These are phyloP conservation scores for Nakazawaea wyomingensis DNA, from an alignment of 805 yeast genomes.

Conservation along the genomic window DNA sequence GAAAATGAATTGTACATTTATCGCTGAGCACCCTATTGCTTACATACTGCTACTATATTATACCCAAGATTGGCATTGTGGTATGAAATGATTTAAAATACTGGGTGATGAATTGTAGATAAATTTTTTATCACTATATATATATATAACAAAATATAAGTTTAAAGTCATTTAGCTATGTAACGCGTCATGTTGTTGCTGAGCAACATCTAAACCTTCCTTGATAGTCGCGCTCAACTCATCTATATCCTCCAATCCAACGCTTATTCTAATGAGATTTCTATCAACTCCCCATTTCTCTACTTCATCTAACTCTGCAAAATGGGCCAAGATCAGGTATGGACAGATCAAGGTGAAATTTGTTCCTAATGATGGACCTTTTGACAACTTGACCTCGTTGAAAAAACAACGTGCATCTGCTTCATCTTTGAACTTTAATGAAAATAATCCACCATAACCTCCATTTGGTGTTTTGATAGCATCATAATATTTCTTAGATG, in stretches of 20 bases:
- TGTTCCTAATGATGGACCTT: slow-evolving; percentile 90
- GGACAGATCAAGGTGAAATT: slow-evolving; percentile 89
- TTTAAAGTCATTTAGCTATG: slow-evolving; percentile 4
- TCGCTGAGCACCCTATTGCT: no score
- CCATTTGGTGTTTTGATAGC: slow-evolving; percentile 60
- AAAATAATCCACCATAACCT: slow-evolving; percentile 86
- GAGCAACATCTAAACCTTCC: slow-evolving; percentile 45
- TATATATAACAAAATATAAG: no score
- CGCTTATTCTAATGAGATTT: slow-evolving; percentile 70
- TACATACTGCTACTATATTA: no score
- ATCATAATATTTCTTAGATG: slow-evolving; percentile 64
- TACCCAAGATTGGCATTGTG: no score
- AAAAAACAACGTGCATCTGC: slow-evolving; percentile 69
- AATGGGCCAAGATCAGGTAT: slow-evolving; percentile 82
- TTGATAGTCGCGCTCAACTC: slow-evolving; percentile 47
- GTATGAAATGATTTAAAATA: no score
- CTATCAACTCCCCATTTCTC: slow-evolving; percentile 80
- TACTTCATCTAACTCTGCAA: slow-evolving; percentile 72
- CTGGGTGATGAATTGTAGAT: not conserved
- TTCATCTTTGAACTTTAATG: slow-evolving; percentile 62
- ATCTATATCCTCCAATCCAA: slow-evolving; percentile 74
- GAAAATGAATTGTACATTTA: no score
- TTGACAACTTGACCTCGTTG: slow-evolving; percentile 62
- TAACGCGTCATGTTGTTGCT: slow-evolving; percentile 27
- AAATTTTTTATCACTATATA: no score